phyloP scores from a whole-genome alignment of 148 eudicot species.

The Rhododendron molle region DNA sequence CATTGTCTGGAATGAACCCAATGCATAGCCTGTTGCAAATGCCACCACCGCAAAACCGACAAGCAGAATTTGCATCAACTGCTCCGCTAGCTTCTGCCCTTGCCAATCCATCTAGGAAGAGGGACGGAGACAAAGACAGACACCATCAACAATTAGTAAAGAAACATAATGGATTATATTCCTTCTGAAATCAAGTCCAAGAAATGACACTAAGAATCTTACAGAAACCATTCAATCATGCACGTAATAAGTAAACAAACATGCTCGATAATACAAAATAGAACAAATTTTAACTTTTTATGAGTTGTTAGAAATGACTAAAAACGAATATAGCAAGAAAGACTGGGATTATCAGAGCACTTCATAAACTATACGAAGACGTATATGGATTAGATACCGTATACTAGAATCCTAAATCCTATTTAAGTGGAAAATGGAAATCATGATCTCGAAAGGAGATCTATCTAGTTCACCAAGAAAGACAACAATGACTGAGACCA shows the following conservation, averaged over 20 bases:
- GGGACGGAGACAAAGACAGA: background rate
- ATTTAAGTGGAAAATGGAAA: no score
- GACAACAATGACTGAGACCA: background rate
- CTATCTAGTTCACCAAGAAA: background rate
- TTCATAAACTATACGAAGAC: background rate
- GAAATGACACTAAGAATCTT: background rate
- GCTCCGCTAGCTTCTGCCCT: conserved; percentile 91
- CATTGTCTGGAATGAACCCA: conserved; percentile 77
- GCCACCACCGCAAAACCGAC: conserved; percentile 51
- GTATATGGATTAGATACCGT: background rate
- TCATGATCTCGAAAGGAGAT: background rate
- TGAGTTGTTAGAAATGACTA: background rate
- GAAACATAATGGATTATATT: background rate
- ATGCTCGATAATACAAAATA: no score
- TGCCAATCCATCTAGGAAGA: conserved; percentile 82
- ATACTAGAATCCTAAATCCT: background rate
- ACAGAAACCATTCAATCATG: background rate
- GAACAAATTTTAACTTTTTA: background rate
- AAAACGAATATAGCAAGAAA: background rate
- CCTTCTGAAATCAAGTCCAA: background rate
- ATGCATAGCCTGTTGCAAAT: conserved; percentile 48
- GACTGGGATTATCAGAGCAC: background rate
- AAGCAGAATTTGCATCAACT: conserved; percentile 71
- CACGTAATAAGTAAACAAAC: background rate
- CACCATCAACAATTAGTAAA: background rate